A percentile compares a stretch with the other conserved stretches of the same genome.
phyloP scores from a whole-genome alignment of 2,329 filamentous ascomycete species.

The Phialophora macrospora region DNA sequence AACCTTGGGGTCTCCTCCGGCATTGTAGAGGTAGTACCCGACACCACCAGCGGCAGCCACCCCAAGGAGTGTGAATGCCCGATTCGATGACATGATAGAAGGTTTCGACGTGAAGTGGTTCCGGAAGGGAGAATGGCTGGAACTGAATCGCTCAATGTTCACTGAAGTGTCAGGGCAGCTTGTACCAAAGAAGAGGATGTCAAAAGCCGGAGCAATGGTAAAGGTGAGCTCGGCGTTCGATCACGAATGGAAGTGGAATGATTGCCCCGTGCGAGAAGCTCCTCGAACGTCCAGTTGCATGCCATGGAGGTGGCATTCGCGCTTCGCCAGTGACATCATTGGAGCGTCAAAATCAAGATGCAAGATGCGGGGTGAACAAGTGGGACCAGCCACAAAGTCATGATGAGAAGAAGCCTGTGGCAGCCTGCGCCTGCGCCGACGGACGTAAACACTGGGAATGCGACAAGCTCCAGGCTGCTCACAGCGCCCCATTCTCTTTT shows the following conservation, averaged over 20 bases:
- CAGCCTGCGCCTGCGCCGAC: constrained; percentile 14
- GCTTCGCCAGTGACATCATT: constrained; percentile 30
- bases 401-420: not conserved
- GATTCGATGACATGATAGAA: constrained; percentile 39
- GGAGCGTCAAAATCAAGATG: constrained; percentile 8
- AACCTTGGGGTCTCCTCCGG: constrained; percentile 78
- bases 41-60: constrained; percentile 68
- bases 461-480: not conserved
- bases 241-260: constrained; percentile 16
- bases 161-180: not conserved
- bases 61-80: constrained; percentile 57
- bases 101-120: constrained; percentile 30
- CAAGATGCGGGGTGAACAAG: constrained; percentile 1
- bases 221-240: constrained; percentile 8
- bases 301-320: constrained; percentile 7
- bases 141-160: constrained; percentile 37
- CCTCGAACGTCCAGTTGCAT: not conserved
- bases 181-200: not conserved
- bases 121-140: constrained; percentile 34
- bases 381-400: not conserved
- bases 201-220: constrained; percentile 5
- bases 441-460: constrained; percentile 19
- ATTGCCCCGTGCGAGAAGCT: constrained; percentile 15
- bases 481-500: not conserved
- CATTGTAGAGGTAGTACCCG: constrained; percentile 89